Base-by-base conservation (phyloP, 441 rosid species). In the Brassica hybrid region DNA sequence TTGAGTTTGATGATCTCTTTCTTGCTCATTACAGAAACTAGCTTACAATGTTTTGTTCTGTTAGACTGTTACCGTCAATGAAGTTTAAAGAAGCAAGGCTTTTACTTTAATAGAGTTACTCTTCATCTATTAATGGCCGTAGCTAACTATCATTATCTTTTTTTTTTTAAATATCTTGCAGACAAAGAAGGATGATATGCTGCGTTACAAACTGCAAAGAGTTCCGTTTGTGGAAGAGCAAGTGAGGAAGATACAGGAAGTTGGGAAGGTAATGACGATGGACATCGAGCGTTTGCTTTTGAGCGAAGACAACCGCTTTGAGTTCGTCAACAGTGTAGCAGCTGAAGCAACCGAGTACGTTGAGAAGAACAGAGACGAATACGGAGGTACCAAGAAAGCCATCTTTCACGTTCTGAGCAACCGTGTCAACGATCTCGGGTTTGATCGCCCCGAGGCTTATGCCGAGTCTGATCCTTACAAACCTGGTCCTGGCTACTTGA, bases 201-300 rank as follows among this genome's bases (percentile, higher is more conserved):
- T 84, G 84, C 81, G 83, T 67, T 88, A 84, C 80, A 83, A 83
- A 45, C 2, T 88, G 86, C 90, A 84, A 57, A 83, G 98, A 79
- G 80, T 86, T 65, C 97, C 98, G 2, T 91, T 93, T 83, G 84
- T 94, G 9, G 97, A 94, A 85, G 98, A 91, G 84, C 94, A 88
- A 70, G 90, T 84, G 69, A 85, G 97, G 87, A 86, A 85, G 83
- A 73, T 94, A 17, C 76, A 60, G 72, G 97, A 91, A 66, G 85
- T 78, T 7, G 94, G 92, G 14, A 85, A 88, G 84, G 85, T 89
- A 0, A 56, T 90, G 86, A 81, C 93, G 0, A 85, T 88, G 88
- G 98, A 94, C 75, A 86, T 92, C 5, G 86, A 91, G 74, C 84
- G 87, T 76, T 76, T 94, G 50, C 78, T 89, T 82, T 81, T 85